Evolutionary conservation across 306 rosid species (phyloP).

Genomic region (Trichosanthes truncata): DNA sequence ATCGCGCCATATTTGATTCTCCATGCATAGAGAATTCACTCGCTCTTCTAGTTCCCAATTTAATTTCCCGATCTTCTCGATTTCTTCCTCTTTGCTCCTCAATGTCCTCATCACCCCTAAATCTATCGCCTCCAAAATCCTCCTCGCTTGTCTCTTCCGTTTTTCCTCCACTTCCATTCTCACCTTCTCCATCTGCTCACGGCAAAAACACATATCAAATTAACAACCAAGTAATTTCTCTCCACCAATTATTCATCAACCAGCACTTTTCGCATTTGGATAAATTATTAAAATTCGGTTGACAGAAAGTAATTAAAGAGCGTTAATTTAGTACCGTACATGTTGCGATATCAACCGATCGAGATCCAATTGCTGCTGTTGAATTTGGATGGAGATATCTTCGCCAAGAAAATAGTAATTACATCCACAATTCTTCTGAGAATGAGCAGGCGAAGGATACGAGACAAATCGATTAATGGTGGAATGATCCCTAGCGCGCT

Average conservation of each 20-base stretch:
- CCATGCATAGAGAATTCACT: conserved; percentile 44
- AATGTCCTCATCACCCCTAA: conserved; percentile 47
- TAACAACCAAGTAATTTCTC: background rate
- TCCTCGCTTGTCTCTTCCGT: conserved; percentile 46
- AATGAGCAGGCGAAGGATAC: conserved; percentile 8
- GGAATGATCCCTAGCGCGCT: conserved; percentile 47
- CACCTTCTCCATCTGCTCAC: conserved; percentile 66
- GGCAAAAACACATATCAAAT: background rate
- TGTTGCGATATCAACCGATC: conserved; percentile 51
- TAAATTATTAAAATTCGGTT: background rate
- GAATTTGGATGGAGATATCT: conserved; percentile 53
- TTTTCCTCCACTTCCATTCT: conserved; percentile 58
- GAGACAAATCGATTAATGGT: conserved; percentile 15
- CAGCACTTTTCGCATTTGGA: background rate
- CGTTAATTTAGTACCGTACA: conserved; percentile 36
- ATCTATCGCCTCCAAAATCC: conserved; percentile 52
- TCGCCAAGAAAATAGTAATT: conserved; percentile 64
- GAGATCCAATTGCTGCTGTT: conserved; percentile 59
- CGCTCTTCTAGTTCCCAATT: conserved; percentile 70
- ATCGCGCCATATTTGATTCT: conserved; percentile 84
- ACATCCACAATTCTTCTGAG: conserved; percentile 20
- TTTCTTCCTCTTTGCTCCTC: conserved; percentile 58
- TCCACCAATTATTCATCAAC: background rate
- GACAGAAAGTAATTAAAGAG: background rate
- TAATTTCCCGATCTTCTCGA: conserved; percentile 58